These are phyloP conservation scores for Dioszegia aurantiaca DNA, from an alignment of 768 basidiomycete species.

Conservation along the genomic window DNA sequence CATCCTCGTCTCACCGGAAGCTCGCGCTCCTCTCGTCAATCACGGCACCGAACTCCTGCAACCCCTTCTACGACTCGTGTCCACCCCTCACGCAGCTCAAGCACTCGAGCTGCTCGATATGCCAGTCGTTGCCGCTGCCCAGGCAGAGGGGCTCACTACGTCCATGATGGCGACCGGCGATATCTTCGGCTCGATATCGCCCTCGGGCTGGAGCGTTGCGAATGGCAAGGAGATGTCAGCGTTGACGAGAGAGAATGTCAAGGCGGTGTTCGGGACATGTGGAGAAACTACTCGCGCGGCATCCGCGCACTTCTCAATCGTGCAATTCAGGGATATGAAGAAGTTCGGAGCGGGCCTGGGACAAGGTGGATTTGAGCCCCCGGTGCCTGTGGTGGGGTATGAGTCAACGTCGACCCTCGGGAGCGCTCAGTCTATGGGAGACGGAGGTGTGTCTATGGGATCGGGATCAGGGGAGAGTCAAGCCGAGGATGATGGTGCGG, in stretches of 20 bases:
- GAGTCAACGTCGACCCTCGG: background rate
- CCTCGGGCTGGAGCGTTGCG: conserved; percentile 84
- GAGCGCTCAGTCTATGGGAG: background rate
- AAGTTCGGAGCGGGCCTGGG: background rate
- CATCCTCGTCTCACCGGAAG: conserved; percentile 80
- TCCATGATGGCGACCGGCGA: conserved; percentile 59
- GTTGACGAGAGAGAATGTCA: conserved; percentile 70
- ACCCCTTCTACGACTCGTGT: conserved; percentile 83
- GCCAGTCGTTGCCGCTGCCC: conserved; percentile 55
- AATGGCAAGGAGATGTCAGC: conserved; percentile 63
- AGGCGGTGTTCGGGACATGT: conserved; percentile 80
- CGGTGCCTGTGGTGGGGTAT: background rate
- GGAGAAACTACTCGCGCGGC: conserved; percentile 67
- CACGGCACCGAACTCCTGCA: conserved; percentile 83
- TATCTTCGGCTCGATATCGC: conserved; percentile 71
- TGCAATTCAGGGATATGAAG: conserved; percentile 45
- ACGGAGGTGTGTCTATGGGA: background rate
- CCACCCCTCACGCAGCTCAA: conserved; percentile 76
- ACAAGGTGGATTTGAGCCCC: background rate
- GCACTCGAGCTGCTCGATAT: conserved; percentile 93
- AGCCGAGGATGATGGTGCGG: background rate
- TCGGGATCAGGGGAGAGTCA: background rate
- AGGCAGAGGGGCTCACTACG: conserved; percentile 8
- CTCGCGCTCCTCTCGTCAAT: conserved; percentile 67
- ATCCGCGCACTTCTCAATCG: conserved; percentile 59